Conservation (phyloP, 495 filamentous ascomycete species). For the Cetradonia linearis region DNA sequence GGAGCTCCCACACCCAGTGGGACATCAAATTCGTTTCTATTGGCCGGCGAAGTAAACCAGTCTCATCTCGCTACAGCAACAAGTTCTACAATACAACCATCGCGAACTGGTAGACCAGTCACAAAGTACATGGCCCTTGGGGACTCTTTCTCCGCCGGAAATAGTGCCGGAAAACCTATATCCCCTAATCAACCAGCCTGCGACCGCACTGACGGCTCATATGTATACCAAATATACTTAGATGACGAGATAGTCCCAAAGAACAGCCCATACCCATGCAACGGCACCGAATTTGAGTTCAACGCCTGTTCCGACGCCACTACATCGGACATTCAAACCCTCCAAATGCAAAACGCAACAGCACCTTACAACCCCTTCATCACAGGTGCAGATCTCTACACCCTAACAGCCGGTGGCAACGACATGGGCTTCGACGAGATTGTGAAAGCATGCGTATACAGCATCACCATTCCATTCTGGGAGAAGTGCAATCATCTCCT, state of each 20-base stretch:
- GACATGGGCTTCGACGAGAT: slow-evolving; percentile 9
- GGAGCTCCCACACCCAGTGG: background rate
- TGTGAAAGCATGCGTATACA: slow-evolving; percentile 7
- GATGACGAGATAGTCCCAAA: background rate
- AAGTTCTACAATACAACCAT: background rate
- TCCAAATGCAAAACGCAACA: background rate
- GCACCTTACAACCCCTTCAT: background rate
- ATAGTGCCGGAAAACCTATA: background rate
- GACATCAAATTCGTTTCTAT: background rate
- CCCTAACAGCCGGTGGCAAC: slow-evolving; percentile 13
- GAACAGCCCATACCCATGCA: background rate
- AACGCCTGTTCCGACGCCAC: slow-evolving; percentile 4
- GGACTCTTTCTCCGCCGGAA: slow-evolving; percentile 8
- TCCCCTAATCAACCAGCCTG: background rate
- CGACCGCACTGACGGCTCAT: slow-evolving; percentile 7
- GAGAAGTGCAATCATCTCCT: background rate
- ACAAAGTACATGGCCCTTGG: slow-evolving; percentile 12
- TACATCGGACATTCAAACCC: background rate
- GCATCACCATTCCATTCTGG: background rate
- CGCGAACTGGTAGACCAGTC: background rate
- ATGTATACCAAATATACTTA: background rate
- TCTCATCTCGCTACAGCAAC: background rate
- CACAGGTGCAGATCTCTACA: slow-evolving; percentile 1
- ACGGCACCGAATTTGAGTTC: background rate
- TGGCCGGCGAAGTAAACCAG: background rate